Percentiles rank a stretch among this genome's conserved stretches.
phyloP scores from a whole-genome alignment of 2,329 filamentous ascomycete genomes.

The Malbranchea cinnamomea region DNA sequence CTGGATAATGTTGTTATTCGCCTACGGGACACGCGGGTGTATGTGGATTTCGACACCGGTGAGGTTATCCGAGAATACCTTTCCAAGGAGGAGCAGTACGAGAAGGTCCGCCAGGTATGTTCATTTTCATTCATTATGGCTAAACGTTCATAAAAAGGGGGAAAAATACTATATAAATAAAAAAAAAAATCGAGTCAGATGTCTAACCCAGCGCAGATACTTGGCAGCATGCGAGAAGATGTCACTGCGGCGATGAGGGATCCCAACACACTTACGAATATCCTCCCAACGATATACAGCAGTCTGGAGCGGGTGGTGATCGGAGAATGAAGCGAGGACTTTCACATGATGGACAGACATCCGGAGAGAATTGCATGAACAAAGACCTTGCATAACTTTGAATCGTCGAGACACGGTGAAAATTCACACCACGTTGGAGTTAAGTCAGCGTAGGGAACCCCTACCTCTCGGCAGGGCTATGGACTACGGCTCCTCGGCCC shows the following conservation, averaged over 20 bases:
- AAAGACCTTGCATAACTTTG: no score
- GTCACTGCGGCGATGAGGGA: slow-evolving; percentile 64
- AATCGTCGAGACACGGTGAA: no score
- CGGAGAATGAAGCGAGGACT: no score
- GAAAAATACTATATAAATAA: neutral
- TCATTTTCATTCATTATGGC: no score
- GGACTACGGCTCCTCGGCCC: no score
- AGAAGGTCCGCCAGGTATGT: slow-evolving; percentile 55
- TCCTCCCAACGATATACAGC: slow-evolving; percentile 57
- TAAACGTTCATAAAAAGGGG: neutral
- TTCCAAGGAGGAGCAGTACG: slow-evolving; percentile 69
- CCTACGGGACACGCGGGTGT: slow-evolving; percentile 78
- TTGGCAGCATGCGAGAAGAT: slow-evolving; percentile 50
- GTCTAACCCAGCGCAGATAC: slow-evolving; percentile 22
- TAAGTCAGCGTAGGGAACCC: no score
- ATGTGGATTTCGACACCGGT: slow-evolving; percentile 69
- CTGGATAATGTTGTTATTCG: slow-evolving; percentile 80
- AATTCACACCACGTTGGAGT: no score
- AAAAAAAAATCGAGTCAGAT: neutral
- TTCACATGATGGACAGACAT: no score
- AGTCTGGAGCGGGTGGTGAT: slow-evolving; percentile 37
- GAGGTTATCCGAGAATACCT: slow-evolving; percentile 82
- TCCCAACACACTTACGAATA: slow-evolving; percentile 55
- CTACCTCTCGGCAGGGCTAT: no score
- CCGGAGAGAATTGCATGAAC: no score